phyloP scores from a whole-genome alignment of 2,329 filamentous ascomycete species.

The Arthrobotrys conoides region DNA sequence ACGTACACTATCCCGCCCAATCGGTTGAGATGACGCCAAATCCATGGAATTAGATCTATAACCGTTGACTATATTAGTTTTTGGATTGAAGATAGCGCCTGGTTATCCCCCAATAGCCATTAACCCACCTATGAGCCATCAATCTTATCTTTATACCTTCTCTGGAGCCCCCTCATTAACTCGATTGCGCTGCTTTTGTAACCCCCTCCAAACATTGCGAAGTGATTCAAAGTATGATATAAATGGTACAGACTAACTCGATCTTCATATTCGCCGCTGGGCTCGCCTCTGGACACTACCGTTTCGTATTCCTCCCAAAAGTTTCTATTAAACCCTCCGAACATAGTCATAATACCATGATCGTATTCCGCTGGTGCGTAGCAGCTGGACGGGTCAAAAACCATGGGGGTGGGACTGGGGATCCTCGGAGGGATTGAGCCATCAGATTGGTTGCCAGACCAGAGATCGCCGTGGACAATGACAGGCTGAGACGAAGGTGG shows the following conservation, averaged over 20 bases:
- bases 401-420: constrained; percentile 64
- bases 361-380: constrained; percentile 94
- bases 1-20: neutral
- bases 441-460: constrained; percentile 75
- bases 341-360: constrained; percentile 95
- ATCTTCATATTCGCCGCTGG: constrained; percentile 86
- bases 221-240: constrained; percentile 93
- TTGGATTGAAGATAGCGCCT: neutral
- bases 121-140: neutral
- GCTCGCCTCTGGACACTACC: constrained; percentile 83
- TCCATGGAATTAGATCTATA: neutral
- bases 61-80: neutral
- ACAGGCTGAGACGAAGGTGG: constrained; percentile 68
- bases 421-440: constrained; percentile 53
- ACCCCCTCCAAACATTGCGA: constrained; percentile 83
- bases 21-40: neutral
- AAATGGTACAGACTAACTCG: constrained; percentile 84
- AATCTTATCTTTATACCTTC: constrained; percentile 75
- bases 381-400: constrained; percentile 84
- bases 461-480: constrained; percentile 91
- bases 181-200: constrained; percentile 82
- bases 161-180: constrained; percentile 81
- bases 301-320: constrained; percentile 85
- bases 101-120: neutral
- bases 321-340: constrained; percentile 81